Conservation (phyloP, 2,329 filamentous ascomycete genomes). For the Lasiodiplodia sp. region DNA sequence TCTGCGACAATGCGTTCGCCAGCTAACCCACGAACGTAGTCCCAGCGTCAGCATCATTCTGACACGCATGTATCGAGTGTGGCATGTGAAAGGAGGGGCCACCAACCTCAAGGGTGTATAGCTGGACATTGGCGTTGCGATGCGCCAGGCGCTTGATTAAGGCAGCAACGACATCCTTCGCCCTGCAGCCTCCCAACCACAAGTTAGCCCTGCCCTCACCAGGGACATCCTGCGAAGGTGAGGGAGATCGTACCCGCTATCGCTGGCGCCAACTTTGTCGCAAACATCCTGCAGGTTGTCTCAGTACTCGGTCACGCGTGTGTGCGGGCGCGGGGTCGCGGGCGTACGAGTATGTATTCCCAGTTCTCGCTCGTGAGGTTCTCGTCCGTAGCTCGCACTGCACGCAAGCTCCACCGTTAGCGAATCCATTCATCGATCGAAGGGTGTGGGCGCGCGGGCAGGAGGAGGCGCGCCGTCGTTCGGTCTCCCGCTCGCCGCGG, state of each 20-base stretch:
- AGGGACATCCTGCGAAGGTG: neutral
- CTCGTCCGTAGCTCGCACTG: conserved; percentile 91
- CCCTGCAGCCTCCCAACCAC: conserved; percentile 45
- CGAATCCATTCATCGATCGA: neutral
- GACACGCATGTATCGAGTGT: conserved; percentile 1
- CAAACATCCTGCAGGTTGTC: conserved; percentile 60
- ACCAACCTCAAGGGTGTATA: conserved; percentile 84
- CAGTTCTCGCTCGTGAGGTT: conserved; percentile 88
- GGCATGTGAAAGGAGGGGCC: neutral
- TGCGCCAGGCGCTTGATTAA: conserved; percentile 92
- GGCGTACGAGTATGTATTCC: conserved; percentile 70
- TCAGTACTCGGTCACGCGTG: conserved; percentile 25
- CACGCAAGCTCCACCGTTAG: conserved; percentile 36
- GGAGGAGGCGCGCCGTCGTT: conserved; percentile 2
- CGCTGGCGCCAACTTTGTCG: conserved; percentile 62
- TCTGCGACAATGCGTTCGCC: conserved; percentile 89
- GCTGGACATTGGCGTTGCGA: conserved; percentile 93
- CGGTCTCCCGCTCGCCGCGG: conserved; percentile 5
- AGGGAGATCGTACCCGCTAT: conserved; percentile 49
- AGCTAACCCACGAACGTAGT: conserved; percentile 64
- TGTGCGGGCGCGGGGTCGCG: conserved; percentile 25
- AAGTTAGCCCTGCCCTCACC: conserved; percentile 11
- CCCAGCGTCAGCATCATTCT: neutral
- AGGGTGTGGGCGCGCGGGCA: conserved; percentile 6
- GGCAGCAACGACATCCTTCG: conserved; percentile 86